A percentile compares a stretch with the other conserved stretches of the same genome.
These are phyloP conservation scores for Aspergillus saccharolyticus DNA, from an alignment of 495 filamentous ascomycete genomes.

Conservation along the genomic window DNA sequence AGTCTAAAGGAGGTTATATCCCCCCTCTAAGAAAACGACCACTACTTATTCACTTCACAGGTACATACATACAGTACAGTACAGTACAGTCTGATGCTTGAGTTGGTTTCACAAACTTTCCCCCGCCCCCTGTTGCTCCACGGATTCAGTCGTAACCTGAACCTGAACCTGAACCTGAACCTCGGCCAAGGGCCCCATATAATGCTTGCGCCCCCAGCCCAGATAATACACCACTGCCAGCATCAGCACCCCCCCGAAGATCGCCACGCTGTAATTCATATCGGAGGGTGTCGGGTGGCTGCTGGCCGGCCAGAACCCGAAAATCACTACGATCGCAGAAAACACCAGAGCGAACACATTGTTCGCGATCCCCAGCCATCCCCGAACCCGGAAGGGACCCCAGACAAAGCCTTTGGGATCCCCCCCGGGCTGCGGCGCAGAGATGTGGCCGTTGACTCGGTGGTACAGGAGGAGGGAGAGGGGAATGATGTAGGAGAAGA, in stretches of 20 bases:
- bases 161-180: neutral
- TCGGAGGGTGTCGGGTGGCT: neutral
- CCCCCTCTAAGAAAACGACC: too few species aligned
- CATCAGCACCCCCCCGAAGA: neutral
- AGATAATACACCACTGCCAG: slow-evolving; percentile 3
- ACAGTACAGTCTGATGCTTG: too few species aligned
- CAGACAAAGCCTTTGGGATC: neutral
- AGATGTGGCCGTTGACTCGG: neutral
- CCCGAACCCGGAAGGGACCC: neutral
- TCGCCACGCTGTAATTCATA: neutral
- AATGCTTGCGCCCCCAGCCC: neutral
- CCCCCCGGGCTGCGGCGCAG: neutral
- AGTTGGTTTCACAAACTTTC: neutral
- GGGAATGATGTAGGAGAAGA: neutral
- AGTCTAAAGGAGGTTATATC: too few species aligned
- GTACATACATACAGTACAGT: too few species aligned
- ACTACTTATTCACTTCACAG: too few species aligned
- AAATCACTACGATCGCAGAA: neutral
- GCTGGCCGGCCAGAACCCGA: neutral
- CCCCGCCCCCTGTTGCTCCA: neutral
- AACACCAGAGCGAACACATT: neutral
- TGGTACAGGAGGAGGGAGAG: neutral
- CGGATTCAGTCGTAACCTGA: neutral
- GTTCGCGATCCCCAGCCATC: neutral
- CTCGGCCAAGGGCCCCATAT: neutral